A percentile compares a stretch with the other conserved stretches of the same genome.
These are phyloP conservation scores for Lentinula guzmanii DNA, from an alignment of 768 basidiomycete genomes.

Conservation along the genomic window DNA sequence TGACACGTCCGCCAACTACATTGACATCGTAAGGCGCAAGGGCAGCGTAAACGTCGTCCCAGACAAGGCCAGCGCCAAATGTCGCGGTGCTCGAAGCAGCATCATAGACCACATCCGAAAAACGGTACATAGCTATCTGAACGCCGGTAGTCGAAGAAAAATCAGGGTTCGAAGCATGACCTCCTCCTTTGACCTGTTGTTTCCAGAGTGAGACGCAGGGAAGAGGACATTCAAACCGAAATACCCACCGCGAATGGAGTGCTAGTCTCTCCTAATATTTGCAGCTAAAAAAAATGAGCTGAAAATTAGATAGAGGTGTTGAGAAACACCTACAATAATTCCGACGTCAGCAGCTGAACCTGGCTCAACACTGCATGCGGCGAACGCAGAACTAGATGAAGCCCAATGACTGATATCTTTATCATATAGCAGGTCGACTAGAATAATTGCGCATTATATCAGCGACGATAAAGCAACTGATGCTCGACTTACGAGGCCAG, in stretches of 20 bases:
- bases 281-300: not conserved
- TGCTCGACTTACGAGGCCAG: constrained; percentile 26
- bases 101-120: constrained; percentile 40
- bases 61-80: constrained; percentile 44
- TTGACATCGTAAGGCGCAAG: constrained; percentile 30
- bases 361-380: constrained; percentile 55
- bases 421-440: constrained; percentile 25
- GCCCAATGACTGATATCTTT: constrained; percentile 48
- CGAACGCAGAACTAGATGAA: constrained; percentile 35
- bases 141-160: constrained; percentile 59
- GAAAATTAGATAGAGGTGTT: not conserved
- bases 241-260: constrained; percentile 14
- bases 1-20: constrained; percentile 37
- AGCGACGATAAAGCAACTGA: not conserved
- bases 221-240: not conserved
- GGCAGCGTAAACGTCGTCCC: constrained; percentile 56
- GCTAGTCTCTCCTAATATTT: not conserved
- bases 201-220: not conserved
- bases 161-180: constrained; percentile 47
- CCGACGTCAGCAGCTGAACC: constrained; percentile 46
- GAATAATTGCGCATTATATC: not conserved
- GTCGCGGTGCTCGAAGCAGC: constrained; percentile 29
- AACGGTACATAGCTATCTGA: constrained; percentile 49
- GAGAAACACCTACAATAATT: constrained; percentile 32
- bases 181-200: constrained; percentile 55